Evolutionary conservation across 768 basidiomycete genomes (phyloP).

Genomic region (Pisolithus albus): DNA sequence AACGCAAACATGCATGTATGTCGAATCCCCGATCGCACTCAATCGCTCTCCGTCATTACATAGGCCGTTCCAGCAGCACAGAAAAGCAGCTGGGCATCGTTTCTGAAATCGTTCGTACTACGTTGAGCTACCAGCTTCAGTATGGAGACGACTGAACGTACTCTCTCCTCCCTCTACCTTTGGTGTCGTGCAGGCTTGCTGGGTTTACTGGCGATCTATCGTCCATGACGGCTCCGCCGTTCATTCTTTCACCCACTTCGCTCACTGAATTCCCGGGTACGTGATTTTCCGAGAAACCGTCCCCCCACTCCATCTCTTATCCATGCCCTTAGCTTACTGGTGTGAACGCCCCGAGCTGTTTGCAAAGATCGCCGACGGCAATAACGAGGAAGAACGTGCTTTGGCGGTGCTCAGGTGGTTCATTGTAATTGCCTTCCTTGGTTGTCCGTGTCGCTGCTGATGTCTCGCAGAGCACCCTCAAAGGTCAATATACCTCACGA

Average conservation of each 20-base stretch:
- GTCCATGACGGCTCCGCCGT: constrained; percentile 77
- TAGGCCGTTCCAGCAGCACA: constrained; percentile 77
- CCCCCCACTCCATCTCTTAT: constrained; percentile 3
- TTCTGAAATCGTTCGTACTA: constrained; percentile 76
- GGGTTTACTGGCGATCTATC: constrained; percentile 86
- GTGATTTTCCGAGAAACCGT: constrained; percentile 13
- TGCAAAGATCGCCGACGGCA: constrained; percentile 77
- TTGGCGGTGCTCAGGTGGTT: constrained; percentile 92
- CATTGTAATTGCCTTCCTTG: constrained; percentile 44
- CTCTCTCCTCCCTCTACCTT: background rate
- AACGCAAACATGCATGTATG: constrained; percentile 31
- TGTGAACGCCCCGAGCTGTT: constrained; percentile 91
- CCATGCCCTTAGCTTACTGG: constrained; percentile 71
- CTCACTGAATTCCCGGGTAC: constrained; percentile 87
- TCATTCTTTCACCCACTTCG: constrained; percentile 87
- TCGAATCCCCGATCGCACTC: constrained; percentile 18
- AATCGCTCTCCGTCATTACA: constrained; percentile 14
- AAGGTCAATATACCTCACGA: constrained; percentile 90
- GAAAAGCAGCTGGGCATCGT: constrained; percentile 81
- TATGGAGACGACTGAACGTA: constrained; percentile 2
- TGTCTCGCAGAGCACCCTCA: constrained; percentile 67
- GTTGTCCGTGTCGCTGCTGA: constrained; percentile 2
- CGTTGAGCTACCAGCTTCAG: background rate
- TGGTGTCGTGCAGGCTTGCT: constrained; percentile 50
- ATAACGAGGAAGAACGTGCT: constrained; percentile 64